Base-by-base conservation (phyloP, 441 rosid species). In the Corymbia citriodora region DNA sequence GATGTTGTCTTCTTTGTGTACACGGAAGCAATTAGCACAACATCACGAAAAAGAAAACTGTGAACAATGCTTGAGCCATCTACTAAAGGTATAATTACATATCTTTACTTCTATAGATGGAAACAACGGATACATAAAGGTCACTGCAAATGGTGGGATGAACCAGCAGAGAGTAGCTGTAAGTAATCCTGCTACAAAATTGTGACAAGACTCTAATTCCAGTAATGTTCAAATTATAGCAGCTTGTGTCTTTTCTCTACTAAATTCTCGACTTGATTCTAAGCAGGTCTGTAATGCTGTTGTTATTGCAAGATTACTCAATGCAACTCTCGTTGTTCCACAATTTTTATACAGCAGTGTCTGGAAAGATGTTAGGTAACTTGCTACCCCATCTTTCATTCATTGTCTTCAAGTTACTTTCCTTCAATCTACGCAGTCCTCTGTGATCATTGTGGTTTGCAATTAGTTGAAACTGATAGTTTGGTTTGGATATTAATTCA, bases 91-190 rank as follows among this genome's bases (percentile, higher is more conserved):
- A 6, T 29, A 13, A 29, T 92, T 23, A 88, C 89, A 36, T 87
- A 53, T 23, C 61, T 36, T 55, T 31, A 65, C 65, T 61, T 31
- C 50, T 33, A 36, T 90, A 97, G 99, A 93, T 88, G 99, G 98
- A 81, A 96, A 92, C 87, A 98, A 96, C 88, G 99, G 99, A 92
- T 98, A 97, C 93, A 93, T 98, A 90, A 90, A 96, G 95, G 92
- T 97, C 88, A 97, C 99, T 88, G 99, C 99, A 90, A 98, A 98
- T 95, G 99, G 99, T 87, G 99, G 99, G 45, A 95, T 98, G 57
- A 98, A 96, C 93, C 99, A 98, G 95, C 99, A 97, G 92, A 93
- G 99, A 91, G 99, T 98, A 48, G 99, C 99, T 92, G 99, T 97
- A 95, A 96, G 99, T 91, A 89, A 33, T 92, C 25, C 88, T 55